These are phyloP conservation scores for Solanum chmielewskii DNA, from an alignment of 257 asterid genomes.

Conservation along the genomic window DNA sequence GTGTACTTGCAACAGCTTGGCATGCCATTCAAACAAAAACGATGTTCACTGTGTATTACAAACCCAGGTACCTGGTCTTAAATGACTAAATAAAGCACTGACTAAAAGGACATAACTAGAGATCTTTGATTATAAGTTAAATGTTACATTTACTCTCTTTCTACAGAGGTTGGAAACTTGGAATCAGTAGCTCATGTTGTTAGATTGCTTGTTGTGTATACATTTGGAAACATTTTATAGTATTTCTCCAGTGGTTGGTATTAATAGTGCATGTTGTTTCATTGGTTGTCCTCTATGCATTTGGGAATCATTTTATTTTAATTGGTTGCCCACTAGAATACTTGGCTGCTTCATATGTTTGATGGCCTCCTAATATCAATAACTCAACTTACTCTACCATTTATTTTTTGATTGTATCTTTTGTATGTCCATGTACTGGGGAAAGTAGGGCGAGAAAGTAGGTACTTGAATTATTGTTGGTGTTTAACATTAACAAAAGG, in stretches of 20 bases:
- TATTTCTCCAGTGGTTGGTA: background rate
- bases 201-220: background rate
- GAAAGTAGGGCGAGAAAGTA: background rate
- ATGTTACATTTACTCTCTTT: background rate
- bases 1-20: conserved; percentile 97
- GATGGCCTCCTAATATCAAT: background rate
- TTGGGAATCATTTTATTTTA: background rate
- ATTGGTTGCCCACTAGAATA: background rate
- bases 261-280: background rate
- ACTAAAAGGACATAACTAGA: background rate
- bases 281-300: background rate
- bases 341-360: background rate
- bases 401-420: background rate
- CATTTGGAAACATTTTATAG: background rate
- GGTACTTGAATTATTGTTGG: background rate
- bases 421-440: background rate
- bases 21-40: conserved; percentile 91
- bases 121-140: background rate
- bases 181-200: background rate
- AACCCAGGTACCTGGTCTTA: conserved; percentile 61
- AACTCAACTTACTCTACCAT: background rate
- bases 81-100: background rate
- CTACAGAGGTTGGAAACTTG: background rate
- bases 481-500: background rate
- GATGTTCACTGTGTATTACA: conserved; percentile 79